phyloP scores from a whole-genome alignment of 495 filamentous ascomycete species.

The Aspergillus haitiensis region DNA sequence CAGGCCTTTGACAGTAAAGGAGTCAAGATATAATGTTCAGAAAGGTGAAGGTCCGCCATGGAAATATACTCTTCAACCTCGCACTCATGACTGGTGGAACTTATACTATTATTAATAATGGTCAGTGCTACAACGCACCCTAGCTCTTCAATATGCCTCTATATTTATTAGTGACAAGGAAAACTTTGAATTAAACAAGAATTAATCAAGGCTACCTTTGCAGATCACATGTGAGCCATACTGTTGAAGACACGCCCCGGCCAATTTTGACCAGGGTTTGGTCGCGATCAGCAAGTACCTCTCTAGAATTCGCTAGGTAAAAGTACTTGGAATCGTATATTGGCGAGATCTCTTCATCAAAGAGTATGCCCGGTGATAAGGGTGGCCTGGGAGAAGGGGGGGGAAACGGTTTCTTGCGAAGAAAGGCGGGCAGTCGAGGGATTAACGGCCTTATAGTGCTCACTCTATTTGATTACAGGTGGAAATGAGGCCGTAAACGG shows the following conservation, averaged over 20 bases:
- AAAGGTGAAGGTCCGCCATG: slow-evolving; percentile 25
- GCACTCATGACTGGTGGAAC: slow-evolving; percentile 26
- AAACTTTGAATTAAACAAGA: slow-evolving; percentile 19
- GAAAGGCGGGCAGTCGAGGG: slow-evolving; percentile 6
- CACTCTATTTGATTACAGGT: no score
- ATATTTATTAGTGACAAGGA: not conserved
- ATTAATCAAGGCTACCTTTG: slow-evolving; percentile 25
- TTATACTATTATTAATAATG: slow-evolving; percentile 22
- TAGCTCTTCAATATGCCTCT: slow-evolving; percentile 28
- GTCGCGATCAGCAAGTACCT: slow-evolving; percentile 42
- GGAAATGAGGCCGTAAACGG: no score
- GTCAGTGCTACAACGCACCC: slow-evolving; percentile 34
- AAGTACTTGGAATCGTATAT: slow-evolving; percentile 42
- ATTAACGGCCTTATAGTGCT: slow-evolving; percentile 20
- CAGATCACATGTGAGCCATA: slow-evolving; percentile 45
- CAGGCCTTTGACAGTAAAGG: slow-evolving; percentile 25
- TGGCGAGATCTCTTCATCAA: slow-evolving; percentile 39
- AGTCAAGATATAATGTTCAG: slow-evolving; percentile 14
- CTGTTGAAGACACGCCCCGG: slow-evolving; percentile 43
- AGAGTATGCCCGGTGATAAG: slow-evolving; percentile 31
- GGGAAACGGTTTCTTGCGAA: slow-evolving; percentile 36
- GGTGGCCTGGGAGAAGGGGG: slow-evolving; percentile 30
- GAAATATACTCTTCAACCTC: slow-evolving; percentile 29
- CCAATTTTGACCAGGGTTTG: slow-evolving; percentile 45
- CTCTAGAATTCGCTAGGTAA: slow-evolving; percentile 46